Conservation (phyloP, 768 basidiomycete species). For the Leccinum subgranulosum region DNA sequence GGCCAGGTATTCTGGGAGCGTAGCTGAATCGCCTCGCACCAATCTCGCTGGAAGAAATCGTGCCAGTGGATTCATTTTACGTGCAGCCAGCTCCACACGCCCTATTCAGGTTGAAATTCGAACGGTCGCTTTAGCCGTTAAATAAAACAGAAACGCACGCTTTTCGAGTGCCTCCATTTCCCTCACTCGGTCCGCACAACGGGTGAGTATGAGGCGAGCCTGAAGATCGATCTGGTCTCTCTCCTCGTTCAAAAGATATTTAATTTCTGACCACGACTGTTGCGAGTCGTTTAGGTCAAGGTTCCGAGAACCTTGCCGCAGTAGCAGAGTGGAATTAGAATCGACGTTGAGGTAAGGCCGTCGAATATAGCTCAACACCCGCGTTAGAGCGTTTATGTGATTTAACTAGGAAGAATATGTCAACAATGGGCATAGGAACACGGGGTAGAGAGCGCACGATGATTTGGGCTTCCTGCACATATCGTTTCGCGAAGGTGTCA, state of each 20-base stretch:
- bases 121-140: constrained; percentile 13
- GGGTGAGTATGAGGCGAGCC: constrained; percentile 78
- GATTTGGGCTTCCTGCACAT: constrained; percentile 70
- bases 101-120: constrained; percentile 39
- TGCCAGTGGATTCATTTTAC: constrained; percentile 60
- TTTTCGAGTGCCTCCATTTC: constrained; percentile 88
- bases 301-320: constrained; percentile 47
- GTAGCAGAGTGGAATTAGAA: constrained; percentile 48
- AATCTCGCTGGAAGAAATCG: constrained; percentile 73
- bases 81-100: constrained; percentile 63
- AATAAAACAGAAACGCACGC: constrained; percentile 49
- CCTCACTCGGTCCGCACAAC: constrained; percentile 83
- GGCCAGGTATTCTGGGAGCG: constrained; percentile 63
- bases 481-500: constrained; percentile 57
- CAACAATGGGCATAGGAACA: neutral
- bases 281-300: constrained; percentile 54
- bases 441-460: constrained; percentile 43
- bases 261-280: constrained; percentile 60
- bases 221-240: constrained; percentile 95
- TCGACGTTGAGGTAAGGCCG: constrained; percentile 86
- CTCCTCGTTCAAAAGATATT: constrained; percentile 82
- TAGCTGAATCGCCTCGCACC: constrained; percentile 50
- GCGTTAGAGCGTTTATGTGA: constrained; percentile 66
- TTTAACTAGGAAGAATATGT: constrained; percentile 47
- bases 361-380: constrained; percentile 73